Evolutionary conservation across 75 land plant species (phyloP).

Genomic region (Cryptomeria japonica): DNA sequence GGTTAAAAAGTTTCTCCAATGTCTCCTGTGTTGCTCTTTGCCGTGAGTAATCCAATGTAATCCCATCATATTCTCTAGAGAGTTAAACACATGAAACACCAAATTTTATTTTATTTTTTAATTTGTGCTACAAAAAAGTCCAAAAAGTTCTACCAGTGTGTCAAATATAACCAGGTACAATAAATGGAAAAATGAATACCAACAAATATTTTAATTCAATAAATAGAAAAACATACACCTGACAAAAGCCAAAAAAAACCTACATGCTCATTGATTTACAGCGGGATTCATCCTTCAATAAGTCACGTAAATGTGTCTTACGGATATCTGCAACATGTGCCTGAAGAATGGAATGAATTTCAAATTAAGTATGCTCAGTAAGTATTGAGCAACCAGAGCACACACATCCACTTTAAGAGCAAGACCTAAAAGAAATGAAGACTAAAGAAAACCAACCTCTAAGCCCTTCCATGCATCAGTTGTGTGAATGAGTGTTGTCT

Average conservation of each 20-base stretch:
- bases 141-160: not conserved
- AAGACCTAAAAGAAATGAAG: not conserved
- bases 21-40: slow-evolving; percentile 70
- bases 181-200: not conserved
- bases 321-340: slow-evolving; percentile 72
- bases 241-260: not conserved
- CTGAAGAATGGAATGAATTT: slow-evolving; percentile 27
- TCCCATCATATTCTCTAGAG: slow-evolving; percentile 74
- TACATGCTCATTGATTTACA: slow-evolving; percentile 90
- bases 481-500: slow-evolving; percentile 33
- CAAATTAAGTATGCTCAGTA: not conserved
- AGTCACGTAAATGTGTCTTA: slow-evolving; percentile 74
- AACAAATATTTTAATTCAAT: not conserved
- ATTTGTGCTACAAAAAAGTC: not conserved
- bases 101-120: not conserved
- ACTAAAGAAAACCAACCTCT: slow-evolving; percentile 34
- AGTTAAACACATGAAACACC: not conserved
- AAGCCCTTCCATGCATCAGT: slow-evolving; percentile 59
- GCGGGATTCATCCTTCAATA: slow-evolving; percentile 72
- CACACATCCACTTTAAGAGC: not conserved
- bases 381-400: not conserved
- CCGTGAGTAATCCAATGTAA: slow-evolving; percentile 82
- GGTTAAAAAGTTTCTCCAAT: slow-evolving; percentile 58
- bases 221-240: not conserved
- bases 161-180: not conserved